phyloP scores from a whole-genome alignment of 257 asterid genomes.

The Thymus quinquecostatus region DNA sequence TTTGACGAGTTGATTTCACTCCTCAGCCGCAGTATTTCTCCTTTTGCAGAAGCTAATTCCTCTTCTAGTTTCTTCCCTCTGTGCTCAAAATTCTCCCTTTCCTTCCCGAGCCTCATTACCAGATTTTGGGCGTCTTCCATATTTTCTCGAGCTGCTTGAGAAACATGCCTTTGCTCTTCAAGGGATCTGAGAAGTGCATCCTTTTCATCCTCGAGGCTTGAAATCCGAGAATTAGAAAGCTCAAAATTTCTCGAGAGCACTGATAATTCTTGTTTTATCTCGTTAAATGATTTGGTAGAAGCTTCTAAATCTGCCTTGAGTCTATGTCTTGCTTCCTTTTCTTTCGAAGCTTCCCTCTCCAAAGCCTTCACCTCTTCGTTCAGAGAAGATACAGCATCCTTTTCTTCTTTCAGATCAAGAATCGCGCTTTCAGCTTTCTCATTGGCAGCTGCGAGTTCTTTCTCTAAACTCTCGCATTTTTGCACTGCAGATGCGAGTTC shows the following conservation, averaged over 20 bases:
- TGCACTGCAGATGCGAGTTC: slow-evolving; percentile 51
- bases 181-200: slow-evolving; percentile 50
- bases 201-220: slow-evolving; percentile 66
- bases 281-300: slow-evolving; percentile 62
- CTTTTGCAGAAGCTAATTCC: slow-evolving; percentile 83
- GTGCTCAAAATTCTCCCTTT: slow-evolving; percentile 57
- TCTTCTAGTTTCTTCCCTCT: slow-evolving; percentile 67
- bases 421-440: slow-evolving; percentile 50
- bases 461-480: slow-evolving; percentile 50
- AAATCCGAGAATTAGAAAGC: slow-evolving; percentile 50
- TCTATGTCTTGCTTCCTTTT: slow-evolving; percentile 49
- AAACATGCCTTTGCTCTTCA: slow-evolving; percentile 55
- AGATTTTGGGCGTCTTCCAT: slow-evolving; percentile 78
- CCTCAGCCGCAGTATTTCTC: slow-evolving; percentile 76
- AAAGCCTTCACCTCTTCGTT: slow-evolving; percentile 51
- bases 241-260: slow-evolving; percentile 56
- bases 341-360: slow-evolving; percentile 47
- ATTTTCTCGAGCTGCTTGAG: slow-evolving; percentile 67
- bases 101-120: slow-evolving; percentile 65
- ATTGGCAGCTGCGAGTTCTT: slow-evolving; percentile 56
- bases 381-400: slow-evolving; percentile 43
- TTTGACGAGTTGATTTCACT: slow-evolving; percentile 47
- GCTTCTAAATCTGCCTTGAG: slow-evolving; percentile 61
- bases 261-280: slow-evolving; percentile 50
- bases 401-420: slow-evolving; percentile 56